phyloP scores from a whole-genome alignment of 2,329 filamentous ascomycete genomes.

The Colletotrichum sp. region DNA sequence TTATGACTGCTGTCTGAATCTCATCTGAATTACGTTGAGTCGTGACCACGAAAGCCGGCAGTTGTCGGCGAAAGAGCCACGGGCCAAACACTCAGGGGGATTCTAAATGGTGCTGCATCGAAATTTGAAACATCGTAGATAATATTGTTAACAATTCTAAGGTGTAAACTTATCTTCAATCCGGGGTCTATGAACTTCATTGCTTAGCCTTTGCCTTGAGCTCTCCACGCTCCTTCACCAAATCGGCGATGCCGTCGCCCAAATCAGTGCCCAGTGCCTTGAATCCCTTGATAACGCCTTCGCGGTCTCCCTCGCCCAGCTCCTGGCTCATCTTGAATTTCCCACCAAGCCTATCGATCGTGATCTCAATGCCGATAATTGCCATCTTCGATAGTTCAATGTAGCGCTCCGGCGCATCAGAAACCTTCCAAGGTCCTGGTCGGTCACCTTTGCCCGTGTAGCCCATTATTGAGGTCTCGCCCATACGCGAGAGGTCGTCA shows the following conservation, averaged over 20 bases:
- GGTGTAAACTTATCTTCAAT: background rate
- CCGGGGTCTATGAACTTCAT: background rate
- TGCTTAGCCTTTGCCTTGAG: conserved; percentile 25
- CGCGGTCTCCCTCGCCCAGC: conserved; percentile 52
- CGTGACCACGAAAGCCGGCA: background rate
- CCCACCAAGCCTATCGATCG: conserved; percentile 58
- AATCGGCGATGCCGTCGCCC: conserved; percentile 32
- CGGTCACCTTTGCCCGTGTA: conserved; percentile 44
- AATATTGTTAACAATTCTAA: background rate
- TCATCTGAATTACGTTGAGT: background rate
- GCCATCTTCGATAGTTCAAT: conserved; percentile 61
- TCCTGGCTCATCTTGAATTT: conserved; percentile 75
- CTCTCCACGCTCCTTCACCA: conserved; percentile 35
- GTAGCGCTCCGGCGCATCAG: conserved; percentile 61
- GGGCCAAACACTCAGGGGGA: too few species aligned
- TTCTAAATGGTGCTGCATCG: too few species aligned
- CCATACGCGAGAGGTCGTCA: conserved; percentile 53
- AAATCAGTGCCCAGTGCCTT: conserved; percentile 34
- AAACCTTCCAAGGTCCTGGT: conserved; percentile 57
- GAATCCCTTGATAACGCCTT: conserved; percentile 65
- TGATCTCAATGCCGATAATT: conserved; percentile 67
- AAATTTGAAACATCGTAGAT: background rate
- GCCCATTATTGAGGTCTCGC: conserved; percentile 62
- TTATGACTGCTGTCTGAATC: background rate
- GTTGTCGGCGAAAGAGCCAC: too few species aligned